These are phyloP conservation scores for Naganishia sp. DNA, from an alignment of 1,284 basidiomycete species.

Conservation along the genomic window DNA sequence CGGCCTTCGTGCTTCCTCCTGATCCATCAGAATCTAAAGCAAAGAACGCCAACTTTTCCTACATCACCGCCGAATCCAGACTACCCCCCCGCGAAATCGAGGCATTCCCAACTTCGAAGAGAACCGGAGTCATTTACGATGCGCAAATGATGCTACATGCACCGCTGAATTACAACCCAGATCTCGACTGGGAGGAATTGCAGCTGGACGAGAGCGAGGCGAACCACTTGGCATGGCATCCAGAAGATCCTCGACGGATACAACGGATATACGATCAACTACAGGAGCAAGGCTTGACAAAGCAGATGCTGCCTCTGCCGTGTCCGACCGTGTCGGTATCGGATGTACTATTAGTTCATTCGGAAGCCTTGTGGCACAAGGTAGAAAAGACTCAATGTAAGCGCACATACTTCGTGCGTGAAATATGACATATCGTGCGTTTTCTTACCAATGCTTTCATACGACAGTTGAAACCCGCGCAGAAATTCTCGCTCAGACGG, in stretches of 20 bases:
- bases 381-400: constrained; percentile 63
- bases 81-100: constrained; percentile 1
- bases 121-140: constrained; percentile 80
- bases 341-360: constrained; percentile 87
- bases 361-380: constrained; percentile 85
- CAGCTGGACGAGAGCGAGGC: constrained; percentile 37
- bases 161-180: constrained; percentile 46
- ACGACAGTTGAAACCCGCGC: constrained; percentile 68
- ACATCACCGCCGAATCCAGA: constrained; percentile 11
- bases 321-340: constrained; percentile 71
- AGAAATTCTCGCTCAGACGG: constrained; percentile 68
- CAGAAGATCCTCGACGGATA: constrained; percentile 87
- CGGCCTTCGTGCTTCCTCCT: constrained; percentile 14
- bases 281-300: constrained; percentile 62
- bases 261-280: constrained; percentile 73
- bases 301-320: constrained; percentile 74
- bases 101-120: constrained; percentile 23
- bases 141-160: constrained; percentile 81
- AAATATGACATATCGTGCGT: constrained; percentile 11
- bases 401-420: constrained; percentile 21
- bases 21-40: constrained; percentile 18
- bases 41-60: constrained; percentile 13
- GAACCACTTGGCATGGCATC: constrained; percentile 59
- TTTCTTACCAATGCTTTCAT: constrained; percentile 29
- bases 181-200: constrained; percentile 52